Evolutionary conservation across 495 filamentous ascomycete genomes (phyloP).

Genomic region (Hypoxylon rickii): DNA sequence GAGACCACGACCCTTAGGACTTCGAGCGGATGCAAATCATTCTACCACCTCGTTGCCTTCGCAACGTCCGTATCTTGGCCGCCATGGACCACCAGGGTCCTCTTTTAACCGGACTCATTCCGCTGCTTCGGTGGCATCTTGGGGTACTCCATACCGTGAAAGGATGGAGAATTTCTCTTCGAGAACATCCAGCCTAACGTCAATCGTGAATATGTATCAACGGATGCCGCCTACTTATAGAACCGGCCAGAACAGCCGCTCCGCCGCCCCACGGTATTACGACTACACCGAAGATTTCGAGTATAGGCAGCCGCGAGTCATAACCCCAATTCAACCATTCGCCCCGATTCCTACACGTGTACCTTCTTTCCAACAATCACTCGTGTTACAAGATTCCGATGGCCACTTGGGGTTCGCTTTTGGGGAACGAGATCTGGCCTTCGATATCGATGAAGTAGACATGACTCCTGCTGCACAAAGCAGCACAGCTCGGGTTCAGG

Average conservation of each 20-base stretch:
- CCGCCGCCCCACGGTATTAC: constrained; percentile 48
- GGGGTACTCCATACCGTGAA: constrained; percentile 30
- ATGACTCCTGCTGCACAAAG: background rate
- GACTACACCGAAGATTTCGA: constrained; percentile 60
- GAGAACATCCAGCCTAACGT: constrained; percentile 47
- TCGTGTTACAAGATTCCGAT: constrained; percentile 37
- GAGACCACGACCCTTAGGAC: constrained; percentile 37
- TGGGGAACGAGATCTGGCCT: constrained; percentile 29
- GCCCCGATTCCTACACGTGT: constrained; percentile 43
- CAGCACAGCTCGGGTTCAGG: constrained; percentile 2
- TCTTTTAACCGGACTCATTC: constrained; percentile 32
- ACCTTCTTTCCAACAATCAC: constrained; percentile 33
- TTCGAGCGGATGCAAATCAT: constrained; percentile 43
- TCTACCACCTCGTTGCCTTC: constrained; percentile 43
- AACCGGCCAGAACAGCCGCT: constrained; percentile 14
- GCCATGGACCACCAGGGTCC: constrained; percentile 19
- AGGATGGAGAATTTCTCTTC: constrained; percentile 26
- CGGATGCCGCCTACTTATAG: constrained; percentile 29
- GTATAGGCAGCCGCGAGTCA: constrained; percentile 18
- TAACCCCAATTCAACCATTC: constrained; percentile 35
- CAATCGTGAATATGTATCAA: constrained; percentile 48
- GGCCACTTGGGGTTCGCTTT: constrained; percentile 28
- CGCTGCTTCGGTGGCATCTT: constrained; percentile 33
- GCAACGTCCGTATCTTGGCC: constrained; percentile 33
- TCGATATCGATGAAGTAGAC: constrained; percentile 12